Evolutionary conservation across 371 early-diverging fungal species (phyloP).

Genomic region (Funneliformis caledonium): DNA sequence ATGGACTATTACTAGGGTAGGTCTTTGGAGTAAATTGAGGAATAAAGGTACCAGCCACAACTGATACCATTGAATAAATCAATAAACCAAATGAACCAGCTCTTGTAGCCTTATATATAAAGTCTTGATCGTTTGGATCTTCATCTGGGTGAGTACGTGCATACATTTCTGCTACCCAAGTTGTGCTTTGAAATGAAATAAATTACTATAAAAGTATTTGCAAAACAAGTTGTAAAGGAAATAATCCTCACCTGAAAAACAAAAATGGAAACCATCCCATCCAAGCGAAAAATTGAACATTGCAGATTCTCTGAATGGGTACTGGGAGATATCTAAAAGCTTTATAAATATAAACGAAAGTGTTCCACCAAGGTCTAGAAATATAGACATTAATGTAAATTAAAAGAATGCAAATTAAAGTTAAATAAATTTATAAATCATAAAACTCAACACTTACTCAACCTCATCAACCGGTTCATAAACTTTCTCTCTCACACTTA

Average conservation of each 20-base stretch:
- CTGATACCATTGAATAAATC: constrained; percentile 67
- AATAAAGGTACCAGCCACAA: constrained; percentile 61
- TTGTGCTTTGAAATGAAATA: constrained; percentile 30
- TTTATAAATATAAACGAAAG: constrained; percentile 57
- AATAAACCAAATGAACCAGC: constrained; percentile 77
- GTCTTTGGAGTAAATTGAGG: constrained; percentile 54
- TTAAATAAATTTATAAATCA: constrained; percentile 14
- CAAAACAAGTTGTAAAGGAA: constrained; percentile 34
- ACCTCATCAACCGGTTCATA: constrained; percentile 42
- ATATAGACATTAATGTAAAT: neutral
- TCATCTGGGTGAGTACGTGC: constrained; percentile 42
- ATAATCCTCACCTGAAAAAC: constrained; percentile 54
- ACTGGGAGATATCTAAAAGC: constrained; percentile 60
- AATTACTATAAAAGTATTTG: neutral
- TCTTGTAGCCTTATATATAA: constrained; percentile 61
- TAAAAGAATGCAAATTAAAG: neutral
- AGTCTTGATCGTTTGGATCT: constrained; percentile 36
- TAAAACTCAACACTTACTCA: constrained; percentile 32
- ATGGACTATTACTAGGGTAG: constrained; percentile 44
- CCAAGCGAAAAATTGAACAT: constrained; percentile 81
- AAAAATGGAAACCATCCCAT: constrained; percentile 83
- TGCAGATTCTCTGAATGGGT: constrained; percentile 68
- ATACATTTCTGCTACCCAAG: constrained; percentile 65
- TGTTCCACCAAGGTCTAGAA: constrained; percentile 54
- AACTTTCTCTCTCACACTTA: constrained; percentile 56